Evolutionary conservation across 768 basidiomycete species (phyloP).

Genomic region (Rubroboletus satanas): DNA sequence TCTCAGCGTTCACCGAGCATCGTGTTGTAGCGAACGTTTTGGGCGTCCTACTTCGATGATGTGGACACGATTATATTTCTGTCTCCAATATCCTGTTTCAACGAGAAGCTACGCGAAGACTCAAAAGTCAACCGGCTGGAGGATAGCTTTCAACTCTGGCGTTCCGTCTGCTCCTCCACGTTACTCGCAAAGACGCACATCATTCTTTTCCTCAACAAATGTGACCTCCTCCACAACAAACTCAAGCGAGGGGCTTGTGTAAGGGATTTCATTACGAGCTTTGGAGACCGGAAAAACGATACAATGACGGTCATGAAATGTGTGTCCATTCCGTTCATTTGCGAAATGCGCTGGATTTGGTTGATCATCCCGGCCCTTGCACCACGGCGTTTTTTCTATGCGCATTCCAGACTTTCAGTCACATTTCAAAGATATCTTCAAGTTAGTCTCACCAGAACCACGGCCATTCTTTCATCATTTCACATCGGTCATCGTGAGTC

Average conservation of each 20-base stretch:
- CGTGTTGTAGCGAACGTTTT: constrained; percentile 55
- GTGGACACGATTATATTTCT: constrained; percentile 84
- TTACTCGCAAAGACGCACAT: constrained; percentile 57
- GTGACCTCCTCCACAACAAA: constrained; percentile 71
- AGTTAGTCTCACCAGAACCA: constrained; percentile 55
- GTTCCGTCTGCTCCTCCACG: constrained; percentile 65
- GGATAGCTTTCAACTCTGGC: constrained; percentile 75
- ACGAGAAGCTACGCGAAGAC: constrained; percentile 74
- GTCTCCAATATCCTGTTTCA: constrained; percentile 69
- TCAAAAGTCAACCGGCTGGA: constrained; percentile 66
- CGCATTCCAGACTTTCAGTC: constrained; percentile 62
- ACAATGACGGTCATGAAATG: constrained; percentile 66
- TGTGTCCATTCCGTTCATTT: constrained; percentile 32
- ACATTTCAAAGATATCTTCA: constrained; percentile 74
- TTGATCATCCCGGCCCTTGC: constrained; percentile 6
- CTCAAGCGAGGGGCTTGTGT: constrained; percentile 63
- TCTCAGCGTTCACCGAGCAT: constrained; percentile 4
- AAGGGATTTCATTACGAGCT: constrained; percentile 67
- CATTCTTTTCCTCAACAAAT: constrained; percentile 59
- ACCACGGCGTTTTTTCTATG: neutral
- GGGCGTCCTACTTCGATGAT: constrained; percentile 82
- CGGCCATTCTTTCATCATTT: constrained; percentile 70
- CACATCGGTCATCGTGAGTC: constrained; percentile 72
- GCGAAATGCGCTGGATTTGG: constrained; percentile 3
- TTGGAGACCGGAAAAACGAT: constrained; percentile 70